Evolutionary conservation across 2,329 filamentous ascomycete species (phyloP), one percentile per base, ranked within the genome.

Genomic region (Colletotrichum sp.): DNA sequence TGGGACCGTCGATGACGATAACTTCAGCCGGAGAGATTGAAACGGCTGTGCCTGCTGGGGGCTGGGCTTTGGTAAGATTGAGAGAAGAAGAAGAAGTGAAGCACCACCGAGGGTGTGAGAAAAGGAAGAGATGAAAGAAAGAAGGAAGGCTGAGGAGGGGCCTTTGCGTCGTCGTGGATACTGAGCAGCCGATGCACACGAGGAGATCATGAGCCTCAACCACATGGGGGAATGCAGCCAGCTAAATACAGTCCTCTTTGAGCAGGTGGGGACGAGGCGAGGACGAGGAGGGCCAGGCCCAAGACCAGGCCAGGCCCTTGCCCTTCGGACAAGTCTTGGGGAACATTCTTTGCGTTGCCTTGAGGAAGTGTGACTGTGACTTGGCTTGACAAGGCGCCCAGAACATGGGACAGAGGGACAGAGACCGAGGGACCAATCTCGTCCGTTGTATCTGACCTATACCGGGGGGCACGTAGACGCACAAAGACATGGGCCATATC

Each of bases 211-310:
- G 30, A 75, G 75, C 62, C 60, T 71, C 72, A 63, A 76, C 66
- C 72, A 71, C 75, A 64, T 39, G 49, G 62, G 75, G 75, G 75
- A 76, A 76, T 76, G 75, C 26, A 67, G 72, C n/a, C 72, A 71
- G 72, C 75, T 76, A 75, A 76, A 76, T 76, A 76, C 30, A 44
- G 49, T 52, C 34, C 30, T 36, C 66, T 55, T 72, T 60, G 52
- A 21, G 62, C 6, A 52, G 16, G 62, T 67, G 32, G 55, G 52
- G 30, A 44, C 26, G 26, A 13, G 44, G 57, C 12, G 57, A 70
- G 36, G 55, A 15, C 18, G 55, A 32, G 24, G 34, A 59, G 49
- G 52, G 52, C 60, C 68, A 63, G 57, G 26, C 21, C 30, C 60
- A 24, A 52, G 68, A 18, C 16, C 66, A 57, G 68, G 32, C 16